Base-by-base conservation (phyloP, 148 eudicot species). In the Rhododendron molle region DNA sequence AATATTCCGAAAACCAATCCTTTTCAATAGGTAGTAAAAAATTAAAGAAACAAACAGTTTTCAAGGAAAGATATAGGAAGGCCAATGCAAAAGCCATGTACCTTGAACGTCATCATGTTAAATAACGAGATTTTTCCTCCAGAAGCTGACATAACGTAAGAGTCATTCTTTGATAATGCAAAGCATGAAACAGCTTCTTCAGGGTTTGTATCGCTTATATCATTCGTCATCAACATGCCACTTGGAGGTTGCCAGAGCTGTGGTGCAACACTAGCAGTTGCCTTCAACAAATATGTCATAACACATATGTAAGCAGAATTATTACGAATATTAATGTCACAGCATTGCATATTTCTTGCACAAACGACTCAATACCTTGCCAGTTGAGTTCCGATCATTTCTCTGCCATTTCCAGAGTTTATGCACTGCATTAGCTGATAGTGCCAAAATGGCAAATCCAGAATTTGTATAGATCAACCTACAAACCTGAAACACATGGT, bases 31-130 rank as follows among this genome's bases (percentile, higher is more conserved):
- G 56, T n/a, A 32, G 40, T 58, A 49, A 32, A n/a, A 81, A 32
- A 49, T 74, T 47, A 38, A 78, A 6, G 50, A 73, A 85, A 9
- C 18, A 62, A 38, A 36, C 30, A 76, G 34, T 43, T 43, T 4
- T 28, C 18, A 52, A 43, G 20, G 23, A 10, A 50, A 5, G 26
- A 80, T 20, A 14, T 58, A 40, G 0, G 79, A 21, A n/a, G 9
- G 81, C 47, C 43, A 21, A 65, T 8, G 20, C 80, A 71, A 79
- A 38, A 79, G 46, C 23, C 49, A 83, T 47, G 65, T 88, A 92
- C 98, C 96, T 95, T 95, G 67, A 94, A 95, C 3, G 93, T 94
- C 98, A 92, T 92, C 98, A 94, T 94, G 87, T 95, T 95, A 72
- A 95, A 95, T 62, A 95, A 87, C 43, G 98, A 93, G 78, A 95